Conservation (phyloP, 352 stramenopile genomes). For the Pythium rhizo-oryzae region DNA sequence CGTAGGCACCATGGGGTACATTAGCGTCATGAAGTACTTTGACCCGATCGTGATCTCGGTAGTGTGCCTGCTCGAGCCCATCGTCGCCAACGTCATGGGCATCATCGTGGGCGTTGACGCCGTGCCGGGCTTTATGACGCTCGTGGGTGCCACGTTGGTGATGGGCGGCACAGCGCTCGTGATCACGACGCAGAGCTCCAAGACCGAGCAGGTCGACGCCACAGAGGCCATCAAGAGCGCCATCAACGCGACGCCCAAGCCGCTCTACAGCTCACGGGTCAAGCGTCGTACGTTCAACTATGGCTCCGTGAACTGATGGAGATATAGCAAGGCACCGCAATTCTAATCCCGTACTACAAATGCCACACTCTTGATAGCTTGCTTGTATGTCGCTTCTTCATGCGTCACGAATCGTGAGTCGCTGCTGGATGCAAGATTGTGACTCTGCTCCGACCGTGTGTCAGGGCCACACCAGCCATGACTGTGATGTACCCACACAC, state of each 20-base stretch:
- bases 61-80: conserved; percentile 87
- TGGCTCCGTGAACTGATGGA: conserved; percentile 30
- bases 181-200: conserved; percentile 70
- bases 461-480: no score
- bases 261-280: conserved; percentile 65
- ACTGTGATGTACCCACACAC: no score
- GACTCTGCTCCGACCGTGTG: no score
- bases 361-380: no score
- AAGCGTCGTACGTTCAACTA: conserved; percentile 54
- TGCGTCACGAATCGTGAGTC: no score
- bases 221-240: conserved; percentile 66
- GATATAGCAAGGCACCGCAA: no score
- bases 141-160: conserved; percentile 74
- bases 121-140: conserved; percentile 70
- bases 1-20: conserved; percentile 89
- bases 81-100: conserved; percentile 80
- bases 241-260: conserved; percentile 55
- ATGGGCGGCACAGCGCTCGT: conserved; percentile 82
- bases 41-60: conserved; percentile 90
- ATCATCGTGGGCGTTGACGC: conserved; percentile 71
- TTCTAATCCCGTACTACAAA: no score
- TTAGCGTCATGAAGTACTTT: conserved; percentile 94
- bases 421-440: no score
- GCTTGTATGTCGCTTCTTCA: no score
- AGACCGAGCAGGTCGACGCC: conserved; percentile 83